Evolutionary conservation across 2,329 filamentous ascomycete genomes (phyloP), one percentile per base, ranked within the genome.

Genomic region (Fusarium setosum): DNA sequence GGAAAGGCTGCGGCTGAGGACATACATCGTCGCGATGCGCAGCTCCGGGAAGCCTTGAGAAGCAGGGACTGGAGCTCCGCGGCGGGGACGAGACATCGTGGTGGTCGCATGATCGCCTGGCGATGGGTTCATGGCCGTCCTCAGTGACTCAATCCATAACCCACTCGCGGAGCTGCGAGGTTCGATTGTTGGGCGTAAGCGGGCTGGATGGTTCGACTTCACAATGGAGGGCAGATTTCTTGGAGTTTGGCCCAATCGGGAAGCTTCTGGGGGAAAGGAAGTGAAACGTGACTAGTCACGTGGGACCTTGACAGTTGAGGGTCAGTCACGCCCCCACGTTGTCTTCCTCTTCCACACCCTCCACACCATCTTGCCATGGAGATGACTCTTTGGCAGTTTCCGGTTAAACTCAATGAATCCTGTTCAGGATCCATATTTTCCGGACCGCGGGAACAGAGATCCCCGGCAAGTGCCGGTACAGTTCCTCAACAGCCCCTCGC

Each of bases 81-180:
- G 59, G 73, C 68, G 59, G 66, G 72, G 67, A 67, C 55, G 56
- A 75, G 67, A 61, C 73, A 69, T 75, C 72, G 61, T 73, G 72
- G 67, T 70, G 73, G 73, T 74, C 73, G 74, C 74, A 76, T 76
- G 56, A 62, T 76, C 73, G 70, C 68, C 70, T 66, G 62, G 56
- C 64, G 65, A 66, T 66, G 59, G 62, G 66, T 72, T 73, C 72
- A 76, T 75, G 70, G 71, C 68, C 65, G 66, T 69, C 56, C 40
- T 65, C 47, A 44, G 59, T 26, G 66, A 62, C 59, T 74, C 64
- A 74, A 61, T 74, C 71, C 68, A 73, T 72, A 66, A 60, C 62
- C 57, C 48, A 64, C 50, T 49, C 59, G 61, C 54, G 37, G 55
- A 45, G 34, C 32, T 21, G 17, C 20, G 24, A 48, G 31, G 21